Conservation (phyloP, 106 monocot species). For the Dendrobium chrysotoxum region DNA sequence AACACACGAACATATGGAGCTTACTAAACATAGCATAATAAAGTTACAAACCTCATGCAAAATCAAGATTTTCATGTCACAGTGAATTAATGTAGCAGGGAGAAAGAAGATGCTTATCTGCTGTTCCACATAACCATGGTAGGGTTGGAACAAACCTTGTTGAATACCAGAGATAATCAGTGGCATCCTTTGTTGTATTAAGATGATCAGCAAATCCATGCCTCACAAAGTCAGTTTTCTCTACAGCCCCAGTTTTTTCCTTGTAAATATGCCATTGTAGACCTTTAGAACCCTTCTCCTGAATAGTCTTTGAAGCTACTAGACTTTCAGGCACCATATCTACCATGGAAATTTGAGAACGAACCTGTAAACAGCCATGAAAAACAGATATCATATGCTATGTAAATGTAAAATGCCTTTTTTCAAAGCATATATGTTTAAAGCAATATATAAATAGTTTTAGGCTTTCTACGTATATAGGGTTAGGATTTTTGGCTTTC, state of each 20-base stretch:
- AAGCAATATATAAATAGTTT: neutral
- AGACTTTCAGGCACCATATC: conserved; percentile 72
- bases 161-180: conserved; percentile 96
- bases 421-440: neutral
- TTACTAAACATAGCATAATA: neutral
- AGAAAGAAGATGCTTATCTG: neutral
- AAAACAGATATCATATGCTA: neutral
- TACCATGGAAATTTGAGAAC: conserved; percentile 56
- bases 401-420: neutral
- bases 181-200: conserved; percentile 87
- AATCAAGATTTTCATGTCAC: neutral
- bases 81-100: neutral
- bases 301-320: conserved; percentile 10
- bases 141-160: conserved; percentile 52
- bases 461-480: neutral
- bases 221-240: conserved; percentile 47
- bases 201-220: conserved; percentile 92
- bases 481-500: neutral
- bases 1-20: neutral
- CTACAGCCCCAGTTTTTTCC: conserved; percentile 73
- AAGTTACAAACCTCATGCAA: neutral
- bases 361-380: conserved; percentile 41
- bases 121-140: neutral
- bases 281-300: conserved; percentile 11
- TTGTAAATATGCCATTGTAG: conserved; percentile 57